Conservation (phyloP, 2,329 filamentous ascomycete genomes). For the Ilyonectria destructans region DNA sequence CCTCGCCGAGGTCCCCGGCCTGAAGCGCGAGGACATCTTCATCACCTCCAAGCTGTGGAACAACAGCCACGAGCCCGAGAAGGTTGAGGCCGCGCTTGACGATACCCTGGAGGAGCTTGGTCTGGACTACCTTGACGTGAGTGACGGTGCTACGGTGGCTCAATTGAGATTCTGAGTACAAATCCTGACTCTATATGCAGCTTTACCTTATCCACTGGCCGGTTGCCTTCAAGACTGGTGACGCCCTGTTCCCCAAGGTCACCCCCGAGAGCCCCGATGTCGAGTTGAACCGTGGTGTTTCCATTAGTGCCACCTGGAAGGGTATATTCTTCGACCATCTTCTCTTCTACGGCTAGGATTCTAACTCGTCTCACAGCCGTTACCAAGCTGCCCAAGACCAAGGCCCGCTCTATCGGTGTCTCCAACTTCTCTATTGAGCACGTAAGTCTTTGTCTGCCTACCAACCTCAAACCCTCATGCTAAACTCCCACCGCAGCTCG, state of each 20-base stretch:
- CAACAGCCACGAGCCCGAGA: slow-evolving; percentile 73
- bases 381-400: slow-evolving; percentile 72
- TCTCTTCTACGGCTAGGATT: not conserved
- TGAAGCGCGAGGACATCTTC: slow-evolving; percentile 72
- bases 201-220: slow-evolving; percentile 79
- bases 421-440: slow-evolving; percentile 80
- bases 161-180: not conserved
- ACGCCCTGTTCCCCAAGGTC: slow-evolving; percentile 63
- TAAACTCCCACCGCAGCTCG: slow-evolving; percentile 56
- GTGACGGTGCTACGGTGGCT: slow-evolving; percentile 30
- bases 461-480: slow-evolving; percentile 16
- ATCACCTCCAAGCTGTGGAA: slow-evolving; percentile 79
- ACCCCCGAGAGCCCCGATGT: slow-evolving; percentile 52
- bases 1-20: slow-evolving; percentile 63
- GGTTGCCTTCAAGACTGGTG: slow-evolving; percentile 60
- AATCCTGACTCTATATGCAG: slow-evolving; percentile 41
- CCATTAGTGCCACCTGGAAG: slow-evolving; percentile 63
- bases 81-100: slow-evolving; percentile 70
- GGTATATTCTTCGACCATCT: slow-evolving; percentile 44
- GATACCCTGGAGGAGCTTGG: slow-evolving; percentile 70
- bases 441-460: slow-evolving; percentile 43
- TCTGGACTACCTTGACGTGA: slow-evolving; percentile 71
- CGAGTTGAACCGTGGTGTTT: slow-evolving; percentile 62
- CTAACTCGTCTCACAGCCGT: slow-evolving; percentile 53
- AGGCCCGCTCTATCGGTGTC: slow-evolving; percentile 79